Conservation (phyloP, 2,329 filamentous ascomycete species). For the Hypoxylon sp. region DNA sequence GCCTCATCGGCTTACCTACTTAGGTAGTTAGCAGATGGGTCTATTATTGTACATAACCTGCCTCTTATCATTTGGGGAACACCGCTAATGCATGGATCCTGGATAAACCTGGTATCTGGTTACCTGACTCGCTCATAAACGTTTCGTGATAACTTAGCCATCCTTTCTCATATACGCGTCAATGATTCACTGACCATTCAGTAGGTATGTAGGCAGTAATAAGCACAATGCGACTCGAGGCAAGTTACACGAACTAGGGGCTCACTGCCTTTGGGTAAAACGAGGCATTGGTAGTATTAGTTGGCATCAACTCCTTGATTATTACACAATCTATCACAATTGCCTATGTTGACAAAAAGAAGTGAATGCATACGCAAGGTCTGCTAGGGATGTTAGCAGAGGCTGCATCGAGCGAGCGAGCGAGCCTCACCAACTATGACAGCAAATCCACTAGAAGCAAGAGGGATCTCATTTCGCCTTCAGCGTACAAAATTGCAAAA, state of each 20-base stretch:
- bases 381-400: conserved; percentile 18
- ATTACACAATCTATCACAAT: conserved; percentile 27
- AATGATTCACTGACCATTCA: background rate
- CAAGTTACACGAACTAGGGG: too few species aligned
- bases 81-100: conserved; percentile 42
- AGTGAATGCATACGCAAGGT: conserved; percentile 27
- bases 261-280: background rate
- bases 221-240: background rate
- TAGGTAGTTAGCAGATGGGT: conserved; percentile 18
- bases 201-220: background rate
- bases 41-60: conserved; percentile 41
- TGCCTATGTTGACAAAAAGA: conserved; percentile 24
- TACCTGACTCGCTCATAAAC: background rate
- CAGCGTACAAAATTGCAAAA: background rate
- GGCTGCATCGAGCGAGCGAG: conserved; percentile 14
- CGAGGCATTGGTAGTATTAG: conserved; percentile 1
- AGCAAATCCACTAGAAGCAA: conserved; percentile 28
- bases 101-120: conserved; percentile 25
- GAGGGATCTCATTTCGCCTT: background rate
- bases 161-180: background rate
- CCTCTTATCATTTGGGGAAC: conserved; percentile 36
- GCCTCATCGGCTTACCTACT: conserved; percentile 16
- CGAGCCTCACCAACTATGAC: conserved; percentile 23
- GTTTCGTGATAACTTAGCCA: background rate
- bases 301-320: conserved; percentile 26